These are phyloP conservation scores for Trichoderma guizhouense DNA, from an alignment of 2,329 filamentous ascomycete genomes.

Conservation along the genomic window DNA sequence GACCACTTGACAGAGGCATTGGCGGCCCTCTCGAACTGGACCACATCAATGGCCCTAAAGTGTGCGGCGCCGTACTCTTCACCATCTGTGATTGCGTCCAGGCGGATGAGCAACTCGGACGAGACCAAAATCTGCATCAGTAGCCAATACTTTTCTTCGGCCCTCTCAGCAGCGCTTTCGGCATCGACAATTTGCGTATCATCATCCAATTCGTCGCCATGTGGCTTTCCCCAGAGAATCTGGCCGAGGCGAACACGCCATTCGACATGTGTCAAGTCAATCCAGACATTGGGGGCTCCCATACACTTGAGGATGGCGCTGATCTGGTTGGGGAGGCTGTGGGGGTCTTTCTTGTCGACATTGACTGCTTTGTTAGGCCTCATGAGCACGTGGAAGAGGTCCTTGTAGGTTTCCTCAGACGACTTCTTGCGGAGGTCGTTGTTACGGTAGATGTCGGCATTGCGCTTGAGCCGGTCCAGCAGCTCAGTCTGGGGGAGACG, in stretches of 20 bases:
- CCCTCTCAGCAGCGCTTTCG: constrained; percentile 47
- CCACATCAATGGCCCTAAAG: constrained; percentile 54
- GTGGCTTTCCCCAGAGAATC: constrained; percentile 60
- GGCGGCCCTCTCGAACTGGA: constrained; percentile 60
- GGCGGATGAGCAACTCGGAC: constrained; percentile 61
- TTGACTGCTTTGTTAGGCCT: constrained; percentile 51
- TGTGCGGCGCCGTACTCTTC: constrained; percentile 52
- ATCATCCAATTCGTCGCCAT: constrained; percentile 52
- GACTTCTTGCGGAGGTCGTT: constrained; percentile 50
- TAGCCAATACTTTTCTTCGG: constrained; percentile 64
- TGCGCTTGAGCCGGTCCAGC: constrained; percentile 56
- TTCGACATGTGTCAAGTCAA: constrained; percentile 70
- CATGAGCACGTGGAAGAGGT: constrained; percentile 59
- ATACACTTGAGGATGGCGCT: constrained; percentile 64
- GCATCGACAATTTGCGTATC: constrained; percentile 50
- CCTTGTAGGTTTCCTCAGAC: constrained; percentile 57
- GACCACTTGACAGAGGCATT: constrained; percentile 65
- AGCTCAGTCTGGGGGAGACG: constrained; percentile 56
- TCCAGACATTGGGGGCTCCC: constrained; percentile 64
- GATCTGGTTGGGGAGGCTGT: constrained; percentile 67
- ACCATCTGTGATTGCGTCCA: constrained; percentile 61
- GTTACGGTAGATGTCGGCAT: constrained; percentile 53
- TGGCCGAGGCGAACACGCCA: constrained; percentile 72
- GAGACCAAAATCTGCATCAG: constrained; percentile 63
- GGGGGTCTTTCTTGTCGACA: constrained; percentile 56